A percentile compares a stretch with the other conserved stretches of the same genome.
Conservation (phyloP, 495 filamentous ascomycete species). For the Neurospora sp. region DNA sequence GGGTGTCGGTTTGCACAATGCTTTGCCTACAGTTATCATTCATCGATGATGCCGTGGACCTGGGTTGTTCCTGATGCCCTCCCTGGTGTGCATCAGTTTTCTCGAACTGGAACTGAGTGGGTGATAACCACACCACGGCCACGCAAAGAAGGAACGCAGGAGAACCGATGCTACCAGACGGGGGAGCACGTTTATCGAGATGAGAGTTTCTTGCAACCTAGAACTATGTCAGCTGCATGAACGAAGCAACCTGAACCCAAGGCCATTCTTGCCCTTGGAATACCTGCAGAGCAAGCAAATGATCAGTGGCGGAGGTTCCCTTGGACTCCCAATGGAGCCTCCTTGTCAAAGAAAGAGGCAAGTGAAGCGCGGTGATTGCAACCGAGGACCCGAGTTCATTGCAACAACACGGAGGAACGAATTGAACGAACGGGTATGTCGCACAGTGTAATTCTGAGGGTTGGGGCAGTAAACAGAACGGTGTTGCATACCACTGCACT, state of each 20-base stretch:
- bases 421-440: background rate
- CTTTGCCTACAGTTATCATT: background rate
- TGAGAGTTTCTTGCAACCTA: background rate
- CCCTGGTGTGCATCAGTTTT: background rate
- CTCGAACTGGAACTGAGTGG: background rate
- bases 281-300: background rate
- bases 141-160: background rate
- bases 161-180: background rate
- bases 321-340: background rate
- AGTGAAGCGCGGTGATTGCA: background rate
- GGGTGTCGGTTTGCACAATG: background rate
- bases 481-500: background rate
- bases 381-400: background rate
- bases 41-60: background rate
- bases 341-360: background rate
- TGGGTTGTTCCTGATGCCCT: background rate
- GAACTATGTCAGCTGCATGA: background rate
- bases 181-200: background rate
- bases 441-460: background rate
- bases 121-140: background rate
- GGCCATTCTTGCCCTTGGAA: background rate
- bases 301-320: background rate
- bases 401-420: background rate
- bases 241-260: background rate
- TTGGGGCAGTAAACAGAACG: background rate